Base-by-base conservation (phyloP, 2,329 filamentous ascomycete species). In the Ascochyta pisi region DNA sequence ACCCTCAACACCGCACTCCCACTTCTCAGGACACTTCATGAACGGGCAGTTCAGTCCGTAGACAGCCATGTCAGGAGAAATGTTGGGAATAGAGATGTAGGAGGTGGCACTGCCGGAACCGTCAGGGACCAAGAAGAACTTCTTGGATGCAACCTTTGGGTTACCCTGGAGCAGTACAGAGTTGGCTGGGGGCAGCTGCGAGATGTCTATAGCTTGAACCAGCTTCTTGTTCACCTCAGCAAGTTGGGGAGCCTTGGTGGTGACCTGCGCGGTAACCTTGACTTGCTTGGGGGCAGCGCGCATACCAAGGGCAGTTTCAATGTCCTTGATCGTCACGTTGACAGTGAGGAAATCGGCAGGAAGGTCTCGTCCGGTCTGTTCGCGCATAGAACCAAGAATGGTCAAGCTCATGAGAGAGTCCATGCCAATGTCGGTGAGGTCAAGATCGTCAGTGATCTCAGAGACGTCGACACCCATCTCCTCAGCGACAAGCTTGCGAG, bases 1-100 rank as follows among this genome's bases (percentile, higher is more conserved):
- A 24, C 86, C 85, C 65, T 87, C 84, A 50, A 90, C 84, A 56
- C 86, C 86, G 65, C 86, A 88, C 26, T 81, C 82, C 76, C 84
- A 89, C 65, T 88, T 83, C 56, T 86, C 82, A 0, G 88, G 87
- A 1, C 81, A 84, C 77, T 86, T 89, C 85, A 89, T 87, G 77
- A 87, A 90, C 4, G 88, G 88, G 44, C 86, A 90, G 74, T 89
- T 89, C 62, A 90, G 74, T 50, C 81, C 81, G 63, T 79, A 83
- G 10, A 82, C 80, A 44, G 77, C 78, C 62, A 82, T 74, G 58
- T 82, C 78, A n/a, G 77, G 69, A 26, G 79, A 79, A 44, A 83
- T 78, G 60, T 84, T 82, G 40, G 83, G 79, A 42, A 86, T 85
- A 64, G 81, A 82, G 52, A 84, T 83, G 76, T 90, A 90, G 1